A percentile compares a stretch with the other conserved stretches of the same genome.
Evolutionary conservation across 164 flowering plant genomes (phyloP).

Genomic region (Liquidambar formosana): DNA sequence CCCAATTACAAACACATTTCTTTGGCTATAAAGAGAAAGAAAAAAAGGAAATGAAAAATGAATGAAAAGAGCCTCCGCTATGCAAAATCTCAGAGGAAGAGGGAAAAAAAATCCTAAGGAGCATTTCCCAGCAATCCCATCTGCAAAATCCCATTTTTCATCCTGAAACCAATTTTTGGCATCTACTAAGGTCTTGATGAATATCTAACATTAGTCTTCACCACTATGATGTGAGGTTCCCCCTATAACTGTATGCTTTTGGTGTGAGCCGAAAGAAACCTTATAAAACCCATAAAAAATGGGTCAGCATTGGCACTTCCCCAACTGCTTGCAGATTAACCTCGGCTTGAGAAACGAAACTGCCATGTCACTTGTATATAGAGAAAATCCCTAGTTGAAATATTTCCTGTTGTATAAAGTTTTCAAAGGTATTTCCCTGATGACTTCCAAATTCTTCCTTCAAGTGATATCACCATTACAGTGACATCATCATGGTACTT

Average conservation of each 20-base stretch:
- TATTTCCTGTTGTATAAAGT: background rate
- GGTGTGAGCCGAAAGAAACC: conserved; percentile 13
- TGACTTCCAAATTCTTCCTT: conserved; percentile 98
- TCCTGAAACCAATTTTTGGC: conserved; percentile 14
- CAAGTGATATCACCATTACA: conserved; percentile 93
- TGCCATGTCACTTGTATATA: conserved; percentile 6
- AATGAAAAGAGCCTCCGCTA: conserved; percentile 23
- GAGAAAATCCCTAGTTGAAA: background rate
- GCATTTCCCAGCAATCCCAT: conserved; percentile 18
- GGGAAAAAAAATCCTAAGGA: conserved; percentile 3
- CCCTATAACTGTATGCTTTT: conserved; percentile 10
- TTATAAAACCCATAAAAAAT: conserved; percentile 24
- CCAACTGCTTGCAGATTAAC: conserved; percentile 7
- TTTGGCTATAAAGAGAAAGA: background rate
- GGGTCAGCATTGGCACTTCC: conserved; percentile 20
- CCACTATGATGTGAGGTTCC: conserved; percentile 15
- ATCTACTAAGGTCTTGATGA: conserved; percentile 10
- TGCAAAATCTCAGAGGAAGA: conserved; percentile 19
- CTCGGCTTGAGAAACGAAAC: conserved; percentile 17
- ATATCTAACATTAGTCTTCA: conserved; percentile 21
- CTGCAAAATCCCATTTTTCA: conserved; percentile 14
- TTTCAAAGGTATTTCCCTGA: conserved; percentile 83
- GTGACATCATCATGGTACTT: conserved; percentile 99
- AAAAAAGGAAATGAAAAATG: conserved; percentile 5
- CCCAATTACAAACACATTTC: conserved; percentile 27